Evolutionary conservation across 2,329 filamentous ascomycete species (phyloP), one percentile per base, ranked within the genome.

Genomic region (Fusarium buharicum): DNA sequence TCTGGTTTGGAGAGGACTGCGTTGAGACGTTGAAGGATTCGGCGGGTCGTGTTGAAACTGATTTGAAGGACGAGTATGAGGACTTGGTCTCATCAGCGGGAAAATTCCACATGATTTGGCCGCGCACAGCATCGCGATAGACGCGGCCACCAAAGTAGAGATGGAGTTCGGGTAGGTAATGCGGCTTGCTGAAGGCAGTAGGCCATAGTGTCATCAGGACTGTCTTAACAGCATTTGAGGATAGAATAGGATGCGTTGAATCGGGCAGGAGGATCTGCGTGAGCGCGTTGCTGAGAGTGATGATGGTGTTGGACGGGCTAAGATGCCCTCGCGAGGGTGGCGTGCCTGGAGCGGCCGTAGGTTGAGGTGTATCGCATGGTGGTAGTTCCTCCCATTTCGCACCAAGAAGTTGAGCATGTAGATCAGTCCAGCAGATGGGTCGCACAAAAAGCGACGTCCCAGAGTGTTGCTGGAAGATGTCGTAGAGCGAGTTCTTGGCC

Each of bases 371-470:
- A 33, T 74, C 72, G 67, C 79, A 78, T 6, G 77, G 69, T 14
- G 79, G 76, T 13, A 77, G 73, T 63, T 80, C 74, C 22, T 72
- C 57, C 72, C 85, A 86, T 38, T 72, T 72, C 14, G 76, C 80
- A 20, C 77, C 78, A 6, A 86, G 80, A 3, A 85, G 72, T 38
- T 74, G 70, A 10, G 76, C 67, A 56, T 87, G 84, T 1, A 76
- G 53, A 50, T 86, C 83, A 14, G 81, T 85, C 84, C 84, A 87
- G 67, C 78, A 80, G 40, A 85, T 80, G 2, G 84, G 84, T 22
- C 79, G 77, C 43, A 83, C 72, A 55, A 81, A 85, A 17, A 87
- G 80, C 1, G 79, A 76, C 0, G 70, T 72, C 38, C 82, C 79
- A 30, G 77, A 71, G 66, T 86, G 69, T 18, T 81, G 75, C 57